Evolutionary conservation across 306 rosid species (phyloP).

Genomic region (Medicago arabica): DNA sequence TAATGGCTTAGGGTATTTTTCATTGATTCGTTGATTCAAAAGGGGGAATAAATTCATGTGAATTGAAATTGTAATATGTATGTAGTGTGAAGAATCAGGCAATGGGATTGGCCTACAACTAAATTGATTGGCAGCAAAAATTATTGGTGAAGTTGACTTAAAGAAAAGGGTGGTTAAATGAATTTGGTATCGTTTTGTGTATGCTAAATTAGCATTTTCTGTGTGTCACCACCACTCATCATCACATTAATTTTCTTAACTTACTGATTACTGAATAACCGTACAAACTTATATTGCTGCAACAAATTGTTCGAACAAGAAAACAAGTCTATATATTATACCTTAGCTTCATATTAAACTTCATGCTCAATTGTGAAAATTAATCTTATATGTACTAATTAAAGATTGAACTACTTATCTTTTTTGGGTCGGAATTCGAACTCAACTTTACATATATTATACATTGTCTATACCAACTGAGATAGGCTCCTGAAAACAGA

Average conservation of each 20-base stretch:
- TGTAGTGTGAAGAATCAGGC: conserved; percentile 8
- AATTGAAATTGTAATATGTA: conserved; percentile 13
- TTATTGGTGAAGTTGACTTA: conserved; percentile 45
- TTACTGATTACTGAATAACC: background rate
- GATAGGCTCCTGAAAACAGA: too few relatives aligned
- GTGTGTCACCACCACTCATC: conserved; percentile 17
- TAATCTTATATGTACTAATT: too few relatives aligned
- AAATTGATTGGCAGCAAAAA: background rate
- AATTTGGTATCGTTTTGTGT: conserved; percentile 37
- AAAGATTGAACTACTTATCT: too few relatives aligned
- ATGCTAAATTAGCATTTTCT: conserved; percentile 30
- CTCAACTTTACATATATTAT: too few relatives aligned
- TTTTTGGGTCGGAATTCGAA: too few relatives aligned
- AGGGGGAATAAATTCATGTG: conserved; percentile 2
- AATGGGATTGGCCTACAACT: conserved; percentile 36
- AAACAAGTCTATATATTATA: too few relatives aligned
- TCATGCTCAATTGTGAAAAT: too few relatives aligned
- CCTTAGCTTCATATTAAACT: too few relatives aligned
- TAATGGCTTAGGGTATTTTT: conserved; percentile 3
- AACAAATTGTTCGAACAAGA: background rate
- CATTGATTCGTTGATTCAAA: too few relatives aligned
- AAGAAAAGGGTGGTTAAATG: conserved; percentile 32
- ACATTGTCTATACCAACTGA: too few relatives aligned
- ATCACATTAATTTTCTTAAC: conserved; percentile 7
- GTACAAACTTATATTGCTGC: background rate